These are phyloP conservation scores for Dendrothele bispora DNA, from an alignment of 768 basidiomycete species.

Conservation along the genomic window DNA sequence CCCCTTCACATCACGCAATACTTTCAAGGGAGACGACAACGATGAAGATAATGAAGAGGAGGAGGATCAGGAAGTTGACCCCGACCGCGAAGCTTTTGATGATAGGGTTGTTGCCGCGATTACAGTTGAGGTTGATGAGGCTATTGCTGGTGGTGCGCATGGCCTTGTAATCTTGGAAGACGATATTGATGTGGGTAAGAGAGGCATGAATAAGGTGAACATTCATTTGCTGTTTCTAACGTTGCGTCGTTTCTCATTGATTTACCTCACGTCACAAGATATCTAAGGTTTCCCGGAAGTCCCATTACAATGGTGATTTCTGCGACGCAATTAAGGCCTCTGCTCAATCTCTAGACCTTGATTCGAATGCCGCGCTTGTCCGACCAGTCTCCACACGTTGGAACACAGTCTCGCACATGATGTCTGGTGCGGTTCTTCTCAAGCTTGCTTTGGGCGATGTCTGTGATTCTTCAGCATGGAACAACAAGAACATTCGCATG, in stretches of 20 bases:
- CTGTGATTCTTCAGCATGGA: conserved; percentile 17
- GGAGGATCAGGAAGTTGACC: background rate
- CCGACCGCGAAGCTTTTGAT: conserved; percentile 8
- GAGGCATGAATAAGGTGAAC: no score
- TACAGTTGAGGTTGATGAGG: conserved; percentile 8
- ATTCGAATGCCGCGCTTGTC: background rate
- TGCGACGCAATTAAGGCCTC: background rate
- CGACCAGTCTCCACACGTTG: conserved; percentile 20
- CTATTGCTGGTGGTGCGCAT: conserved; percentile 3
- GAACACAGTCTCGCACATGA: conserved; percentile 20
- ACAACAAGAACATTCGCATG: conserved; percentile 6
- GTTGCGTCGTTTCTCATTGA: background rate
- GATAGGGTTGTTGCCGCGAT: conserved; percentile 5
- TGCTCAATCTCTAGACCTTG: background rate
- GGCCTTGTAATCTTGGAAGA: no score
- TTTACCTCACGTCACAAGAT: background rate
- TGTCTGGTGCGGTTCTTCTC: conserved; percentile 15
- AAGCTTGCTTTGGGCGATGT: conserved; percentile 11
- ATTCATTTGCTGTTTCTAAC: no score
- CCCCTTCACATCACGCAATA: conserved; percentile 10
- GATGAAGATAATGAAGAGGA: conserved; percentile 3
- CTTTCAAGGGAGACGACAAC: background rate
- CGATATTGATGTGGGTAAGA: no score
- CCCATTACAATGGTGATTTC: background rate
- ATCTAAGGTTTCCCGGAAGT: background rate